Conservation (phyloP, 1,139 yeast species). For the Starmera stellimalicola region DNA sequence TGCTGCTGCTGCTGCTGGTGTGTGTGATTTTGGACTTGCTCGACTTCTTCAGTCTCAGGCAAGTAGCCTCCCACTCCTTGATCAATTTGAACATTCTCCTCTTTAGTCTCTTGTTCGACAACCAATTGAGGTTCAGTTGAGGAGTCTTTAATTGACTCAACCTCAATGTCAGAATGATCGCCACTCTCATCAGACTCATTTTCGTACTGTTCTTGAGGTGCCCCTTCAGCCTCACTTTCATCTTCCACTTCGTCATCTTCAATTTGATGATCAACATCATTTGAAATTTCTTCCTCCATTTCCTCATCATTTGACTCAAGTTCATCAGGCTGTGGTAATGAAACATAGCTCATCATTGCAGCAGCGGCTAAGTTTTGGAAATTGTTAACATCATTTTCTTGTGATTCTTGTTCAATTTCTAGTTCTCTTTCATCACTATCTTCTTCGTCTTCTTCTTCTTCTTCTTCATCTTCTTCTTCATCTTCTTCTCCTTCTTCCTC, state of each 20-base stretch:
- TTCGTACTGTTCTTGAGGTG: background rate
- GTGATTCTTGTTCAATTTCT: background rate
- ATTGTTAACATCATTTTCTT: background rate
- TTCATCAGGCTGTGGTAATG: background rate
- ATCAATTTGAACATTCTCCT: no score
- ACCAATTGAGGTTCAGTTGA: no score
- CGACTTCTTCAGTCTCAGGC: no score
- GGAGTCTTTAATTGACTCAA: no score
- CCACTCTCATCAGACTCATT: no score
- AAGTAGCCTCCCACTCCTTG: no score
- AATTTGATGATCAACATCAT: background rate
- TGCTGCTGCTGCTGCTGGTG: no score
- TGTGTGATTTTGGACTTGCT: no score
- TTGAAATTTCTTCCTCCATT: background rate
- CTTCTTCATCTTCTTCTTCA: constrained; percentile 1
- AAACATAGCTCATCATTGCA: background rate
- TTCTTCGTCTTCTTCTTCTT: background rate
- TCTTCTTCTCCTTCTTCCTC: constrained; percentile 1
- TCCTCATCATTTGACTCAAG: background rate
- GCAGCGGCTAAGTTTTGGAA: background rate
- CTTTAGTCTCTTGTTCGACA: no score
- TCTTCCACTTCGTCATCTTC: background rate
- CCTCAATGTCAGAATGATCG: no score
- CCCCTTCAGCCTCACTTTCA: background rate
- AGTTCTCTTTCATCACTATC: background rate